Percentiles rank a stretch among this genome's conserved stretches.
These are phyloP conservation scores for Gossypium australe DNA, from an alignment of 345 rosid species.

Conservation along the genomic window DNA sequence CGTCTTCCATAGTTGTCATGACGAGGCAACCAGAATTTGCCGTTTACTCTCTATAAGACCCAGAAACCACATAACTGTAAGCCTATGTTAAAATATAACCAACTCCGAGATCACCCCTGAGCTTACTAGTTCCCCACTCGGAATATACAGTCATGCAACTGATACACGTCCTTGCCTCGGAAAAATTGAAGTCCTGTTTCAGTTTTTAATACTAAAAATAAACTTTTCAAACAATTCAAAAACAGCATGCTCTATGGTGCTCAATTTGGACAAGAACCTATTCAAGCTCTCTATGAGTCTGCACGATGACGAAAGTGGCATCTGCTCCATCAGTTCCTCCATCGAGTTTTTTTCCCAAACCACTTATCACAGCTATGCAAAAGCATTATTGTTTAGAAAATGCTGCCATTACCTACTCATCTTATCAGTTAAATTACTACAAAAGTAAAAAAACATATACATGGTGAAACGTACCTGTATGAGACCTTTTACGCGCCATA, in stretches of 20 bases:
- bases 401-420: not conserved
- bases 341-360: not conserved
- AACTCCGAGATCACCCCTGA: not conserved
- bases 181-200: not conserved
- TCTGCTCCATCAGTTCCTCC: not conserved
- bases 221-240: not conserved
- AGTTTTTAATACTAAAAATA: not conserved
- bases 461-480: slow-evolving; percentile 50
- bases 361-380: not conserved
- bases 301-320: not conserved
- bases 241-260: not conserved
- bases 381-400: not conserved
- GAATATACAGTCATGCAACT: not conserved
- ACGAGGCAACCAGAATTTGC: not conserved
- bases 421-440: not conserved
- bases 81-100: not conserved
- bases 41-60: not conserved
- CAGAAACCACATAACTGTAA: not conserved
- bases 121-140: not conserved
- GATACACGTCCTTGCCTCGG: not conserved
- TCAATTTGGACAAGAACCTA: not conserved
- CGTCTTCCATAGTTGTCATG: not conserved
- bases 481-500: slow-evolving; percentile 89
- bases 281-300: not conserved
- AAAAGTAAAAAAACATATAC: not conserved